phyloP scores from a whole-genome alignment of 345 rosid genomes.

The Corchorus olitorius region DNA sequence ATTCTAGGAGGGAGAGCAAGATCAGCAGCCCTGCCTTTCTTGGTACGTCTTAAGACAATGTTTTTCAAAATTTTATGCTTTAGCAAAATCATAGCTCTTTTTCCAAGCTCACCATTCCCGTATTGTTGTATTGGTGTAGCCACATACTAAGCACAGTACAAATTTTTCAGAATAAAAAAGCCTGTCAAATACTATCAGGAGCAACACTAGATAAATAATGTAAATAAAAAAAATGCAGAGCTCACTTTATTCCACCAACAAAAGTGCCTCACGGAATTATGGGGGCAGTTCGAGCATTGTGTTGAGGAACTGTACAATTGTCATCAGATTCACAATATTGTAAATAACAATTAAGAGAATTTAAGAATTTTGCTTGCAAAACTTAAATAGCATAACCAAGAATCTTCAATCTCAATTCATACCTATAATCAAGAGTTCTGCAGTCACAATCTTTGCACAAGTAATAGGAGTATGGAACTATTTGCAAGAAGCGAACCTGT shows the following conservation, averaged over 20 bases:
- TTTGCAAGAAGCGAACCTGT: constrained; percentile 91
- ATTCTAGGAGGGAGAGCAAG: constrained; percentile 97
- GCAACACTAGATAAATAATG: background rate
- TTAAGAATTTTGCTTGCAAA: background rate
- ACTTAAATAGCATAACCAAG: background rate
- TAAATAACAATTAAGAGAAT: constrained; percentile 15
- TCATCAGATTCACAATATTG: constrained; percentile 17
- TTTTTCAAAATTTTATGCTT: constrained; percentile 77
- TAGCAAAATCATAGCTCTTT: constrained; percentile 87
- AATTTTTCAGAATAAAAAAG: constrained; percentile 10
- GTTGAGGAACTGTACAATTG: constrained; percentile 49
- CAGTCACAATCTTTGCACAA: constrained; percentile 96
- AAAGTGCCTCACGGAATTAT: constrained; percentile 84
- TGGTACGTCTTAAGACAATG: constrained; percentile 83
- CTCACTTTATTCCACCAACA: constrained; percentile 99
- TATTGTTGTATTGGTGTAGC: constrained; percentile 67
- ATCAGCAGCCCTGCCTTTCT: constrained; percentile 94
- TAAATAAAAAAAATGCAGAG: constrained; percentile 18
- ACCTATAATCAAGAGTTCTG: constrained; percentile 84
- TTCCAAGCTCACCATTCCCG: constrained; percentile 51
- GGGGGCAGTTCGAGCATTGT: constrained; percentile 71
- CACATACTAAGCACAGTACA: constrained; percentile 52
- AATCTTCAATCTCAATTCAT: constrained; percentile 27
- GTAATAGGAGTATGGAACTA: constrained; percentile 89
- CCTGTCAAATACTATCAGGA: background rate